Evolutionary conservation across 2,329 filamentous ascomycete genomes (phyloP), one percentile per base, ranked within the genome.

Genomic region (Monilinia fructigena): DNA sequence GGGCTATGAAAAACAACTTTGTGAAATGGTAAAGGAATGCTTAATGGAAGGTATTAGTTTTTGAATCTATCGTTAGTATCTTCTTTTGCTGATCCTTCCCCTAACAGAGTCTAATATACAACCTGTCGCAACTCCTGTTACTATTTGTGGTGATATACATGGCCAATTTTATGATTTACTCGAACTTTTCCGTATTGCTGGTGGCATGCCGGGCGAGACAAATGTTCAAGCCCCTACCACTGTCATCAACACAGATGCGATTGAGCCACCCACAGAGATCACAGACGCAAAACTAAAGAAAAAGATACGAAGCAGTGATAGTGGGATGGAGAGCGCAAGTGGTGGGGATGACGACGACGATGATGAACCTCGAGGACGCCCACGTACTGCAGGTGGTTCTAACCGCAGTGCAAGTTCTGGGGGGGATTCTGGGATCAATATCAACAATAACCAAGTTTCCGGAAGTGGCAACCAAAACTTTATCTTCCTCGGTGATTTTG

Each of bases 1-100:
- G 89, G 69, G 92, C 96, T 75, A 99, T 99, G 95, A 99, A 99
- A 84, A 99, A 84, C 91, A 96, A 79, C 85, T 99, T 59, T 99
- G 95, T 78, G 95, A 99, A 82, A 96, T 96, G 77, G 95, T 98
- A 68, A 99, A 99, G 82, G 95, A 98, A 80, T 96, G 92, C 72
- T 85, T 99, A 75, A 99, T 99, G 95, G 95, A 99, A 84, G 92
- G 92, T 95, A 73, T 81, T 58, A n/a, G 20, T 55, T n/a, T 52
- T 38, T 6, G 14, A 23, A 38, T 54, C 56, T 35, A 2, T 35
- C 58, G 7, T n/a, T 23, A 14, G 2, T 18, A 50, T 59, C n/a
- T 31, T 20, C 31, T 58, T n/a, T 58, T 67, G 48, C 72, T 76
- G 58, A 76, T 42, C 58, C 53, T 42, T 38, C 28, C 55, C 18